Base-by-base conservation (phyloP, 495 filamentous ascomycete species). In the Aspergillus incahuasiensis region DNA sequence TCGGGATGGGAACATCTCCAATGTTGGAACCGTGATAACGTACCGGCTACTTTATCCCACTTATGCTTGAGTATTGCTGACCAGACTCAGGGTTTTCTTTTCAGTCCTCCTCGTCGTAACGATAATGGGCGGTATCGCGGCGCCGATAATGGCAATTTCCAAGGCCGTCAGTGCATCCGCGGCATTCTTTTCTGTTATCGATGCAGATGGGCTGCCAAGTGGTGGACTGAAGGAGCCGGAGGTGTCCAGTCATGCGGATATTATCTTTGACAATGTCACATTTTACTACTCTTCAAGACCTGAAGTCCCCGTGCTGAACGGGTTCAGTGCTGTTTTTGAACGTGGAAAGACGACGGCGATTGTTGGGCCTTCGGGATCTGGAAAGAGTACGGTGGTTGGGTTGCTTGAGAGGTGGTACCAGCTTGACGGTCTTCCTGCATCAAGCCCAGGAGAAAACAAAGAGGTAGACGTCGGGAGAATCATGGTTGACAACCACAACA, bases 321-420 rank as follows among this genome's bases (percentile, higher is more conserved):
- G 64, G 2, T 59, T 83, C 11, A 75, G 64, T 45, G 60, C 76
- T 7, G 61, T 44, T 0, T 72, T 84, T 50, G 49, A 63, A 25
- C 53, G 62, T 13, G 72, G 76, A 0, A 77, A 82, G 44, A 80
- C 78, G 13, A 75, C 78, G 6, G 84, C 81, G 0, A 60, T 87
- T 0, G 82, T 87, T 4, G 84, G 84, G 2, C 68, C 79, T 0
- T 82, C 78, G 3, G 84, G 84, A 0, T 77, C 79, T 0, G 84
- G 84, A 4, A 87, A 87, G 62, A 85, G 80, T 53, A 90, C 86
- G 0, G 81, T 90, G 39, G 81, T 87, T 0, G 80, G 75, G 0
- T 65, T 90, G 21, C 59, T 88, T 15, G 80, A 86, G 62, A 67
- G 87, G 51, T 87, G 80, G 77, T 90, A 90, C 43, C 35, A 49